Evolutionary conservation across 768 basidiomycete genomes (phyloP).

Genomic region (Mycena polygramma): DNA sequence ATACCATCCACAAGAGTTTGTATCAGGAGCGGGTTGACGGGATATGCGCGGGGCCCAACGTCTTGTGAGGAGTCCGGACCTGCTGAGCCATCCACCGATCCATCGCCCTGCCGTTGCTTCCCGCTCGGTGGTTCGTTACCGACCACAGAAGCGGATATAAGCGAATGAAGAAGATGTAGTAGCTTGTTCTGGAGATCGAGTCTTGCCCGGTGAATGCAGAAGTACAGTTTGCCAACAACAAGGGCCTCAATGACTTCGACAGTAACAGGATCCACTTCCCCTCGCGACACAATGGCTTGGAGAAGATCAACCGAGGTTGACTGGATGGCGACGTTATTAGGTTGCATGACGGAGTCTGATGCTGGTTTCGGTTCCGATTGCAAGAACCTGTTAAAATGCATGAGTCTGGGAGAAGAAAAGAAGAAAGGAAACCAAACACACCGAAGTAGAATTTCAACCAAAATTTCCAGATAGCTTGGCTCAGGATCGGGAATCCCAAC

Average conservation of each 20-base stretch:
- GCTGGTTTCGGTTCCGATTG: constrained; percentile 79
- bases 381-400: constrained; percentile 65
- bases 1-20: constrained; percentile 89
- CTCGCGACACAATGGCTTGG: constrained; percentile 84
- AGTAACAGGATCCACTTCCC: constrained; percentile 75
- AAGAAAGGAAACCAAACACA: constrained; percentile 47
- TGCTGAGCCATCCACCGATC: constrained; percentile 48
- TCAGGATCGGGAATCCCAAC: constrained; percentile 62
- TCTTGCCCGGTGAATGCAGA: constrained; percentile 74
- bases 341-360: constrained; percentile 64
- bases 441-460: constrained; percentile 82
- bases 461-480: constrained; percentile 80
- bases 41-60: constrained; percentile 51
- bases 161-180: constrained; percentile 89
- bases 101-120: constrained; percentile 47
- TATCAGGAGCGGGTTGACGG: constrained; percentile 78
- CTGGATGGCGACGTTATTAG: constrained; percentile 76
- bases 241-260: constrained; percentile 78
- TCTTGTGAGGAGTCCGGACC: constrained; percentile 51
- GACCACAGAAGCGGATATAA: constrained; percentile 75
- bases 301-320: constrained; percentile 84
- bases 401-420: constrained; percentile 3
- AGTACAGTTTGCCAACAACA: constrained; percentile 82
- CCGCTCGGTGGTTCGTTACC: constrained; percentile 48
- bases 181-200: constrained; percentile 95